A percentile compares a stretch with the other conserved stretches of the same genome.
Conservation (phyloP, 2,329 filamentous ascomycete species). For the Madurella mycetomatis region DNA sequence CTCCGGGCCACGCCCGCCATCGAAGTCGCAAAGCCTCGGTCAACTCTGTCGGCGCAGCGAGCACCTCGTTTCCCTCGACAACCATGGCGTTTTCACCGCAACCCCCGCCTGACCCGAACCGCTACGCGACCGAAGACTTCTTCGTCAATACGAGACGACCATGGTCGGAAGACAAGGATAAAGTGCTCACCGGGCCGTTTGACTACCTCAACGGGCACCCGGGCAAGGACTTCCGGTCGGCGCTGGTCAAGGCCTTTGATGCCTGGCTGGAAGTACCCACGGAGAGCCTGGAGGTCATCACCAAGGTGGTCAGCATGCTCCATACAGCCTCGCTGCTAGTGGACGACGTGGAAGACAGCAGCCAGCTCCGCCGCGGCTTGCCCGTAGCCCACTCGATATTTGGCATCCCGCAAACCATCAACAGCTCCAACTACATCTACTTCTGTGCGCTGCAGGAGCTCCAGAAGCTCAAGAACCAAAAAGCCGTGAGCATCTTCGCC, state of each 20-base stretch:
- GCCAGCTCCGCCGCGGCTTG: constrained; percentile 68
- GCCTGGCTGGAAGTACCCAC: constrained; percentile 70
- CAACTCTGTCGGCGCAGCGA: constrained; percentile 20
- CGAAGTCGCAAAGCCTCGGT: constrained; percentile 30
- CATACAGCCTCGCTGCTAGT: constrained; percentile 80
- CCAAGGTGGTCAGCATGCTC: constrained; percentile 75
- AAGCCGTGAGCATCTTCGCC: constrained; percentile 66
- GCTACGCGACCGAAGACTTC: constrained; percentile 53
- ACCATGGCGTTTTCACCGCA: constrained; percentile 35
- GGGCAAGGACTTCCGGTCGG: constrained; percentile 78
- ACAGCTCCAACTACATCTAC: constrained; percentile 86
- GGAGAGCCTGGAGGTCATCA: constrained; percentile 68
- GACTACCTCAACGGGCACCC: constrained; percentile 76
- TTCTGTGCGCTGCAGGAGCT: constrained; percentile 75
- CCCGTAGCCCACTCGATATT: constrained; percentile 84
- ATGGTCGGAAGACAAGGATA: constrained; percentile 73
- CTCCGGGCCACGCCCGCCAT: constrained; percentile 26
- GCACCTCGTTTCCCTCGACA: constrained; percentile 30
- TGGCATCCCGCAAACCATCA: constrained; percentile 82
- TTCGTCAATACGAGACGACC: constrained; percentile 47
- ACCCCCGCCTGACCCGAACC: constrained; percentile 44
- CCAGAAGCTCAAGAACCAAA: constrained; percentile 64
- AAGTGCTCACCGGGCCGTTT: constrained; percentile 71
- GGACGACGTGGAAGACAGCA: constrained; percentile 81
- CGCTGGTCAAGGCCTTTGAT: constrained; percentile 78